phyloP scores from a whole-genome alignment of 345 rosid species.

The Citrus sp. region DNA sequence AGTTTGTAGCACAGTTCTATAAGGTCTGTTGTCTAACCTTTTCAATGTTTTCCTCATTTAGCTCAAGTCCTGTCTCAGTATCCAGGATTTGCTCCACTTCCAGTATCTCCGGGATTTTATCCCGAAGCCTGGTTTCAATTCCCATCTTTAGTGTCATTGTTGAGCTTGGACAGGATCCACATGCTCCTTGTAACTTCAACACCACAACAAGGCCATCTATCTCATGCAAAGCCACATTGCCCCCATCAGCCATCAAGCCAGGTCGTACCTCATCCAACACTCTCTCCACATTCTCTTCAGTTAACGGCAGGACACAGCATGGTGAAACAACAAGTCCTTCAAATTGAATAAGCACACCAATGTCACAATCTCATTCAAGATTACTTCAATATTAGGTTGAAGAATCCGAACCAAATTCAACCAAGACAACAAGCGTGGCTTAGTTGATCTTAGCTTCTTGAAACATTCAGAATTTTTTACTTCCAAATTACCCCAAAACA shows the following conservation, averaged over 20 bases:
- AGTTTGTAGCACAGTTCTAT: background rate
- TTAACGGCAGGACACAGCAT: constrained; percentile 66
- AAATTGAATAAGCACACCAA: constrained; percentile 8
- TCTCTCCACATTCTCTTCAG: constrained; percentile 91
- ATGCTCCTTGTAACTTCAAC: constrained; percentile 87
- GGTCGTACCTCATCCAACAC: constrained; percentile 88
- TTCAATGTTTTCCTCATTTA: constrained; percentile 72
- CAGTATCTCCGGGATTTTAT: constrained; percentile 90
- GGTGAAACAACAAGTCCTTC: constrained; percentile 54
- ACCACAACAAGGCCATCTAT: constrained; percentile 95
- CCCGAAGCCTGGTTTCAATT: constrained; percentile 79
- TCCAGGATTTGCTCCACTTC: constrained; percentile 84
- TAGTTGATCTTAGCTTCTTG: background rate
- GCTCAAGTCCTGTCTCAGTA: constrained; percentile 73
- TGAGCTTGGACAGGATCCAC: constrained; percentile 98
- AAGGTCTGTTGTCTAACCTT: constrained; percentile 44
- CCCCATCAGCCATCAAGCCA: constrained; percentile 90
- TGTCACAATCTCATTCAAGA: background rate
- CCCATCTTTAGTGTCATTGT: constrained; percentile 95
- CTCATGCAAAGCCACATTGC: constrained; percentile 90
- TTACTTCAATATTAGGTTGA: background rate
- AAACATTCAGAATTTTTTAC: background rate
- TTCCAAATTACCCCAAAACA: background rate
- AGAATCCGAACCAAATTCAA: background rate
- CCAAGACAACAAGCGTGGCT: background rate